Percentiles rank a stretch among this genome's conserved stretches.
Conservation (phyloP, 306 rosid genomes). For the Canavalia gladiata region DNA sequence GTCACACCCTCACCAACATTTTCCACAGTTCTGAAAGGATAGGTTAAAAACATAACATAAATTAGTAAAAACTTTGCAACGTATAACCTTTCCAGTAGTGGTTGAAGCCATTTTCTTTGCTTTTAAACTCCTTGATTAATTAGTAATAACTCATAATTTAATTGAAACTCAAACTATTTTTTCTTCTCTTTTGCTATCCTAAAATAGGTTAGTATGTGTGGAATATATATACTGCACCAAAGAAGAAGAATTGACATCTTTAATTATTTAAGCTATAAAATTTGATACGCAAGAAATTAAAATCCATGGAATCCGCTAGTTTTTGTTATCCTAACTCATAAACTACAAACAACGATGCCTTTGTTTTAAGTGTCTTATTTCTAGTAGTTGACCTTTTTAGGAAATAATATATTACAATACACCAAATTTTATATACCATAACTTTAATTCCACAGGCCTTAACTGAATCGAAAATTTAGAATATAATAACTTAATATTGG, state of each 20-base stretch:
- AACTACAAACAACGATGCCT: slow-evolving; percentile 40
- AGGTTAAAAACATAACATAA: too few relatives aligned
- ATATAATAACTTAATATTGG: not conserved
- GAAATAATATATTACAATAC: not conserved
- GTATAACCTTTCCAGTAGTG: slow-evolving; percentile 52
- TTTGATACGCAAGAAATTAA: not conserved
- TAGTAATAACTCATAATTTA: not conserved
- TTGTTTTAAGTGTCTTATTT: not conserved
- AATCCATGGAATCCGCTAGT: slow-evolving; percentile 39
- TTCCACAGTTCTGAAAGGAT: slow-evolving; percentile 50
- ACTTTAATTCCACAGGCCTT: not conserved
- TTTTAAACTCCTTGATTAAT: slow-evolving; percentile 17
- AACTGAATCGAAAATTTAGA: not conserved
- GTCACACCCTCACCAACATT: slow-evolving; percentile 59
- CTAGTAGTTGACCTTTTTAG: slow-evolving; percentile 12
- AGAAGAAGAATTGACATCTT: slow-evolving; percentile 24
- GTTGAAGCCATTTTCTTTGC: slow-evolving; percentile 36
- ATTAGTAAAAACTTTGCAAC: slow-evolving; percentile 44
- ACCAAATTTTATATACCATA: slow-evolving; percentile 24
- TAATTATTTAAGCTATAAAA: not conserved
- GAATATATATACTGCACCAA: slow-evolving; percentile 20
- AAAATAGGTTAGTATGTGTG: not conserved
- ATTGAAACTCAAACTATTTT: not conserved
- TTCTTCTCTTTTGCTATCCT: not conserved
- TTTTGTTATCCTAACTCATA: slow-evolving; percentile 5